Percentiles rank a stretch among this genome's conserved stretches.
Evolutionary conservation across 305 asterid genomes (phyloP).

Genomic region (Salvia sclarea): DNA sequence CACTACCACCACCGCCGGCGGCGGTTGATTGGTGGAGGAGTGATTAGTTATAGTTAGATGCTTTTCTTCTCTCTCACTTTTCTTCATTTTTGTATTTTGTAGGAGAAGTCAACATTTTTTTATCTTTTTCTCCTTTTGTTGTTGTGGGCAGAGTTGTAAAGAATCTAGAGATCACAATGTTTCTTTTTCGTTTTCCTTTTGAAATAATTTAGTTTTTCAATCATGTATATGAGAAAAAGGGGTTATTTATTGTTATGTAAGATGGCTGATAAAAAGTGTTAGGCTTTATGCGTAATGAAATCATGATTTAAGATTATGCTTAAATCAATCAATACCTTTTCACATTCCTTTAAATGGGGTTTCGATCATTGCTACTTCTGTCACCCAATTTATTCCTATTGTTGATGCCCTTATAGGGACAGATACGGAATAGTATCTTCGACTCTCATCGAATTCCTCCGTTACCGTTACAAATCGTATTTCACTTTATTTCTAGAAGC

Average conservation of each 20-base stretch:
- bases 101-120: constrained; percentile 50
- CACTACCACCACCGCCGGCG: constrained; percentile 64
- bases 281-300: constrained; percentile 14
- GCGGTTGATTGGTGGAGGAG: constrained; percentile 49
- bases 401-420: neutral
- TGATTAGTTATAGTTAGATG: constrained; percentile 30
- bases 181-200: neutral
- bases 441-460: neutral
- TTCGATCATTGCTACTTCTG: constrained; percentile 3
- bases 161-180: constrained; percentile 54
- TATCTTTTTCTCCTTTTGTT: constrained; percentile 30
- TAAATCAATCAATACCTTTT: constrained; percentile 8
- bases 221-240: constrained; percentile 29
- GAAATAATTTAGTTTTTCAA: neutral
- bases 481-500: neutral
- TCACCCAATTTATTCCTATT: constrained; percentile 30
- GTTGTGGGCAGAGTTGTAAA: constrained; percentile 41
- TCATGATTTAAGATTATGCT: constrained; percentile 13
- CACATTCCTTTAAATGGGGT: constrained; percentile 25
- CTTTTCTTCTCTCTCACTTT: constrained; percentile 60
- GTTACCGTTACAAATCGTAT: neutral
- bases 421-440: neutral
- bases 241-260: constrained; percentile 4
- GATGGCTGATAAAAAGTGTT: neutral
- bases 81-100: constrained; percentile 32